Evolutionary conservation across 495 filamentous ascomycete genomes (phyloP), one percentile per base, ranked within the genome.

Genomic region (Echria macrotheca): DNA sequence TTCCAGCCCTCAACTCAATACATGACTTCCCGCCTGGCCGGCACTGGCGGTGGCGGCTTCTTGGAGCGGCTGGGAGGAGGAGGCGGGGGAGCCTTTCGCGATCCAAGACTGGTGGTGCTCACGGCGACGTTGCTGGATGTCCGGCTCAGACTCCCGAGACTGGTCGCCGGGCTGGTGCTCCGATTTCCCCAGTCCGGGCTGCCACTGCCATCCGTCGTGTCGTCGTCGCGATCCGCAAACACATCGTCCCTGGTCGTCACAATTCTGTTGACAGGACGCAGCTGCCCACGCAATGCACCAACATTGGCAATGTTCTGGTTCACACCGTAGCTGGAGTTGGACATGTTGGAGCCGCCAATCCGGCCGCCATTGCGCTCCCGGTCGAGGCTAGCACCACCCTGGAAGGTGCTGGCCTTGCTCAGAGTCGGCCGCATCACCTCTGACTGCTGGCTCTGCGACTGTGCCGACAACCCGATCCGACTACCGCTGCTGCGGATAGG

Each of bases 61-160:
- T 86, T 91, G 10, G 80, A 69, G 54, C 86, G 72, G 49, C 82
- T 84, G n/a, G 88, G 88, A 10, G 88, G 88, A 18, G 87, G 88
- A 28, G 87, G 88, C 5, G 87, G 88, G 28, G 87, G 84, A 7
- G 77, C 80, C 65, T 88, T 89, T 70, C 86, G 86, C 19, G 59
- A 43, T 15, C 66, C 56, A 3, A 52, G 49, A 5, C 52, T 63
- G 50, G 52, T 74, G 75, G 73, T 35, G 23, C 68, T 73, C 22
- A 71, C 71, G 49, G 72, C 65, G 56, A 76, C 76, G 47, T 78
- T 73, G 48, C 72, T 78, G 29, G 77, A 48, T 32, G 56, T 75
- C 19, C 81, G 81, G 36, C 74, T 70, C 37, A 75, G 61, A 60
- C 81, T 82, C 25, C 76, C 80, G 50, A 78, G 71, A 19, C 81